Conservation (phyloP, 371 early-diverging fungal species). For the Phascolomyces articulosus region DNA sequence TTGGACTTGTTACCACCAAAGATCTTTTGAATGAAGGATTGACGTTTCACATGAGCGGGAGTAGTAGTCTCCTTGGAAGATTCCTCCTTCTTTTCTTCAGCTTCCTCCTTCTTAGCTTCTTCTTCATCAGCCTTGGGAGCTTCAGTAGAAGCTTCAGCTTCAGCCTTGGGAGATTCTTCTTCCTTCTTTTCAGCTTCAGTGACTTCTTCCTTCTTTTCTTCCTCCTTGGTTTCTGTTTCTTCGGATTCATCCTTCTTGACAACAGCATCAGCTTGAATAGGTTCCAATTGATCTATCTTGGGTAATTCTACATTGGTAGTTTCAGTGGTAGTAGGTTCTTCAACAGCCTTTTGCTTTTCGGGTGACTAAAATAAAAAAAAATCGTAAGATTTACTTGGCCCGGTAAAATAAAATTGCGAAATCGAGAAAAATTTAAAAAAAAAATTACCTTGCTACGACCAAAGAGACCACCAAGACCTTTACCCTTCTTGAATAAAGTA, state of each 20-base stretch:
- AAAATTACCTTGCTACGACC: conserved; percentile 10
- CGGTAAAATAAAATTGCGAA: no score
- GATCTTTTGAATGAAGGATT: conserved; percentile 17
- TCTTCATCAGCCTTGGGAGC: neutral
- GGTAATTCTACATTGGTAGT: conserved; percentile 8
- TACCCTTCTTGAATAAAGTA: conserved; percentile 14
- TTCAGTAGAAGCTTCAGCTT: neutral
- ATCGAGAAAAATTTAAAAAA: no score
- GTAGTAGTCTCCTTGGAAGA: no score
- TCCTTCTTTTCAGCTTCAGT: neutral
- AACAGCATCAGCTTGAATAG: conserved; percentile 12
- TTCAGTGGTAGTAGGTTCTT: conserved; percentile 8
- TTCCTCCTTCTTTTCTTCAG: neutral
- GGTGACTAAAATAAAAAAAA: neutral
- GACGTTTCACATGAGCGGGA: conserved; percentile 10
- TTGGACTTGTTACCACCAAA: conserved; percentile 8
- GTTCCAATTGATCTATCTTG: conserved; percentile 16
- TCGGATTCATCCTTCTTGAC: conserved; percentile 8
- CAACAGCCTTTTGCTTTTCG: conserved; percentile 8
- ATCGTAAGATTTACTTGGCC: neutral
- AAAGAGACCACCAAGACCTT: conserved; percentile 17
- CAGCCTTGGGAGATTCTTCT: conserved; percentile 1
- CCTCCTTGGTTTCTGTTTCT: neutral
- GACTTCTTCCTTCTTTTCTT: conserved; percentile 7
- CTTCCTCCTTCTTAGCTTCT: conserved; percentile 7